These are phyloP conservation scores for Breynia disticha DNA, from an alignment of 441 rosid genomes.

Conservation along the genomic window DNA sequence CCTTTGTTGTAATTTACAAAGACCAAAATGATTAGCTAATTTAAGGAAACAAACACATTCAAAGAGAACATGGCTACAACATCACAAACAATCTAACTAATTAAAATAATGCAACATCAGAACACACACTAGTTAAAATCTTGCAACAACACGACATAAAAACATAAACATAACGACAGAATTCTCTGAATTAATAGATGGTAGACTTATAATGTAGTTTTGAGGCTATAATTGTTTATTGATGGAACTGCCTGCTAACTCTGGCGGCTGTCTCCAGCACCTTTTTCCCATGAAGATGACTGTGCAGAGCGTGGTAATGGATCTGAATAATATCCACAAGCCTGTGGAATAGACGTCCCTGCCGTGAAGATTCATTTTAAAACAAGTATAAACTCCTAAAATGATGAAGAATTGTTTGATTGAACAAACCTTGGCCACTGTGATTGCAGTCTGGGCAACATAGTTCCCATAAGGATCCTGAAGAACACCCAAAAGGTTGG, in stretches of 20 bases:
- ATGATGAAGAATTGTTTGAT: not conserved
- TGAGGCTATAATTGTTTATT: not conserved
- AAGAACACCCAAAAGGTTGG: constrained; percentile 14
- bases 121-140: too few species aligned
- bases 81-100: too few species aligned
- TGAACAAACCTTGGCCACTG: constrained; percentile 23
- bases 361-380: not conserved
- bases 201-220: too few species aligned
- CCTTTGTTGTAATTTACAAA: too few species aligned
- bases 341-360: constrained; percentile 11
- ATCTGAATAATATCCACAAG: not conserved
- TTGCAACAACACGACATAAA: too few species aligned
- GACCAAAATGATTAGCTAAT: too few species aligned
- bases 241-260: constrained; percentile 7
- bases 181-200: too few species aligned
- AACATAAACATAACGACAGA: too few species aligned
- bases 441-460: constrained; percentile 32
- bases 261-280: constrained; percentile 11
- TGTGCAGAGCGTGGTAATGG: constrained; percentile 10
- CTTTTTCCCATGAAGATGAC: constrained; percentile 24
- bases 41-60: too few species aligned
- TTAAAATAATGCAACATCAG: too few species aligned
- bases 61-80: too few species aligned
- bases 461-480: constrained; percentile 31
- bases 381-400: not conserved